These are phyloP conservation scores for Vaccinium darrowii DNA, from an alignment of 148 eudicot genomes.

Conservation along the genomic window DNA sequence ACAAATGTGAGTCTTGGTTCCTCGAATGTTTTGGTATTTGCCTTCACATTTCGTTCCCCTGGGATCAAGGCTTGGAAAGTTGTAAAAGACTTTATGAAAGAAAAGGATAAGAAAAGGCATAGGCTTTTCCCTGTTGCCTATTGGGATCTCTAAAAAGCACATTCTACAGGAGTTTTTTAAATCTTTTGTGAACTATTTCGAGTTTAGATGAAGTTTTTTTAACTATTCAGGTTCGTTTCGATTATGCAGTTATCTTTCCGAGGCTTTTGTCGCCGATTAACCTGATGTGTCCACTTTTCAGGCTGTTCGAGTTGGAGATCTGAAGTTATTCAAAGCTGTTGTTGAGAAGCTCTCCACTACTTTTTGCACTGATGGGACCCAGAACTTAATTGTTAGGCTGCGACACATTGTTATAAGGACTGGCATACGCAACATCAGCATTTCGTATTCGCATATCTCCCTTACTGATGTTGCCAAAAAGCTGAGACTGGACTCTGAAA, in stretches of 20 bases:
- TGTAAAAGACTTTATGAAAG: background rate
- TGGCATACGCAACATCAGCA: slow-evolving; percentile 87
- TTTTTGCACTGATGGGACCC: slow-evolving; percentile 71
- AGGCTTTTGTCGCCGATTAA: background rate
- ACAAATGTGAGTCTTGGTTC: slow-evolving; percentile 71
- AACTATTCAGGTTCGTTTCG: background rate
- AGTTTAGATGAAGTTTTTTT: background rate
- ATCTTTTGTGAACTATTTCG: background rate
- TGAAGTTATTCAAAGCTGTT: slow-evolving; percentile 69
- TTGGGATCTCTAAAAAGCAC: background rate
- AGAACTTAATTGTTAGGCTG: slow-evolving; percentile 80
- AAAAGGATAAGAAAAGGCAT: background rate
- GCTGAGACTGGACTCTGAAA: slow-evolving; percentile 73
- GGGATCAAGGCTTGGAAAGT: background rate
- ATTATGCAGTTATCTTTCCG: too few species aligned
- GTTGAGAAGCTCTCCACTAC: slow-evolving; percentile 76
- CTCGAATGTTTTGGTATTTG: background rate
- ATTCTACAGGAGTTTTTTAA: background rate
- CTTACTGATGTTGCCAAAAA: slow-evolving; percentile 82
- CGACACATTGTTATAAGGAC: slow-evolving; percentile 94
- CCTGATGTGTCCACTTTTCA: slow-evolving; percentile 19
- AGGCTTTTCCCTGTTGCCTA: background rate
- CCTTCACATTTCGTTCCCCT: background rate
- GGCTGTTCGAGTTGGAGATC: slow-evolving; percentile 96
- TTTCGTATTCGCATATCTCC: slow-evolving; percentile 89